Base-by-base conservation (phyloP, 305 asterid species). In the Fraxinus baroniana region DNA sequence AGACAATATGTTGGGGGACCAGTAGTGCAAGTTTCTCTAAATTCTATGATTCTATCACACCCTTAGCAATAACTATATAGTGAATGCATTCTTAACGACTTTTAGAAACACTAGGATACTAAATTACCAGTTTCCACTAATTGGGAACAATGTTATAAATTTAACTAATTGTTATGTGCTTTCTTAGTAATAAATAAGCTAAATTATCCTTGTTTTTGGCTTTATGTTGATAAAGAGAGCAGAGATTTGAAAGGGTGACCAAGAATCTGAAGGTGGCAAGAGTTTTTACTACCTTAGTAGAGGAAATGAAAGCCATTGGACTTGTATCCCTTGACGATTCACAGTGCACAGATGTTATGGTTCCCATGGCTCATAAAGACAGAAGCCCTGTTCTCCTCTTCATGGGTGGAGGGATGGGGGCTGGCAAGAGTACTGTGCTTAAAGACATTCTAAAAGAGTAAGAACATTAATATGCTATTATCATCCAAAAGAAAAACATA, bases 371-470 rank as follows among this genome's bases (percentile, higher is more conserved):
- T 80, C 99, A 93, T 76, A 92, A 94, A 73, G 99, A 96, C 80
- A 88, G 99, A 87, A 93, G 98, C 64, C 98, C 98, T 0, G 92
- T 94, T 39, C 98, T 96, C 84, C 98, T 96, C 84, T 88, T 96
- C 89, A 96, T 96, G 99, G 99, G 98, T 3, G 98, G 99, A 55
- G 99, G 98, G 12, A 94, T 95, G 99, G 97, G 99, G n/a, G 99
- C 97, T 0, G 99, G 98, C 55, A 95, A 95, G 89, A 95, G 97
- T 86, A 93, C 97, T 9, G 97, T 91, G 81, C 99, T 94, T 57
- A 95, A 92, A 81, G 99, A 96, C 90, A 91, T 96, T 81, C 92
- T 96, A 85, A 94, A 94, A 91, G 99, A 94, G 99, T 92, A 94
- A 83, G 95, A 66, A 32, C 78, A 20, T 79, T 26, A 3, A 81